Percentiles rank a stretch among this genome's conserved stretches.
phyloP scores from a whole-genome alignment of 2,329 filamentous ascomycete genomes.

The Hawksworthiomyces lignivorus region DNA sequence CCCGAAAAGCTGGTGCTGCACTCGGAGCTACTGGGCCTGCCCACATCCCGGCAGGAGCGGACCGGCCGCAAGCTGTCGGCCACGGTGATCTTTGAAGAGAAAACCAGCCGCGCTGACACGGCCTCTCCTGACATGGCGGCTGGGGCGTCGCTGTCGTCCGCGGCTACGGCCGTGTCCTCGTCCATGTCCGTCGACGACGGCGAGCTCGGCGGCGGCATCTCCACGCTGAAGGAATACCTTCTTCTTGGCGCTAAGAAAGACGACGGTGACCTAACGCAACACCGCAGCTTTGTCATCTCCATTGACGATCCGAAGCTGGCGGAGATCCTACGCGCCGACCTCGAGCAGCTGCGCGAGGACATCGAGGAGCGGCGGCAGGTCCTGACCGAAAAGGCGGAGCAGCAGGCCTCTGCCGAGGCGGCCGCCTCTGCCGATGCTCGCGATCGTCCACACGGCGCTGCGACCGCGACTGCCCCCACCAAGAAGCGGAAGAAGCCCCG shows the following conservation, averaged over 20 bases:
- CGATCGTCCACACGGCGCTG: constrained; percentile 12
- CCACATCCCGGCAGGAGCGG: background rate
- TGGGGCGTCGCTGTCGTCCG: constrained; percentile 1
- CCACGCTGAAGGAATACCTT: constrained; percentile 1
- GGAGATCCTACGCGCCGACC: constrained; percentile 26
- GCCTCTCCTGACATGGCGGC: no score
- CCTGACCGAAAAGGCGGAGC: background rate
- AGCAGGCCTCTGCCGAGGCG: background rate
- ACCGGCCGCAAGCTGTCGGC: constrained; percentile 13
- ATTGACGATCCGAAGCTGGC: constrained; percentile 32
- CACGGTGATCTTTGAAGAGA: constrained; percentile 16
- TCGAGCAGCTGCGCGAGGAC: constrained; percentile 22
- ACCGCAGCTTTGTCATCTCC: constrained; percentile 19
- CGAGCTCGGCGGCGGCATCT: background rate
- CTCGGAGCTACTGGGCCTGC: no score
- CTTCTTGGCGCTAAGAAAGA: background rate
- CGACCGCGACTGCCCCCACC: constrained; percentile 1
- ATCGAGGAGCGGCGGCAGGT: constrained; percentile 6
- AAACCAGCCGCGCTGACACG: background rate
- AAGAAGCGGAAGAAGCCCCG: constrained; percentile 12
- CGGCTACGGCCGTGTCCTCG: constrained; percentile 8
- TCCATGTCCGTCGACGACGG: constrained; percentile 1
- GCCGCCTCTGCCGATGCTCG: background rate
- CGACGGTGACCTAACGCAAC: constrained; percentile 2
- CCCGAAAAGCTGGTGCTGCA: background rate